Evolutionary conservation across 2,329 filamentous ascomycete genomes (phyloP), one percentile per base, ranked within the genome.

Genomic region (Onygenales sp.): DNA sequence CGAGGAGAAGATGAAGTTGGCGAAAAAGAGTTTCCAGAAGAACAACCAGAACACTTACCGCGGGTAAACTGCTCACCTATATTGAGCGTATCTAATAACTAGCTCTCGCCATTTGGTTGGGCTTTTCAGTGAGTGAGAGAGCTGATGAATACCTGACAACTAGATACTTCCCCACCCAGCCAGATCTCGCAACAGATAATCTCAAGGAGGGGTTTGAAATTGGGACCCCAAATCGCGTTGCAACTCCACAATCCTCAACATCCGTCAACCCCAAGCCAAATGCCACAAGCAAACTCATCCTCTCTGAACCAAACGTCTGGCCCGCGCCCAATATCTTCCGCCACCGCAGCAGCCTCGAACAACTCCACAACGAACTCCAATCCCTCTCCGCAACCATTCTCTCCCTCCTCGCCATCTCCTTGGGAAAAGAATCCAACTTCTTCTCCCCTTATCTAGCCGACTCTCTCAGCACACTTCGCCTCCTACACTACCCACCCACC

Each of bases 121-220:
- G 4, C 11, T 27, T 34, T 36, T 17, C 21, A 44, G 10, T 34
- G 2, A 17, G 17, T 17, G 17, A 17, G 17, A 2, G 17, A 39
- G 1, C 31, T 47, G 9, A 49, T 40, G 32, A 47, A 31, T 8
- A 8, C 7, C 40, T 42, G 13, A 36, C 53, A 43, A 54, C 34
- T 52, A 73, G 73, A 52, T 75, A 75, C 57, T 76, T 76, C 48
- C 74, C 74, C 5, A 63, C 66, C 0, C 71, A 74, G 57, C 65
- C 67, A 3, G 67, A 67, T 32, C 63, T 70, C 32, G 61, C 59
- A 37, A 55, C 60, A 5, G 67, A 72, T 45, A 76, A 76, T 42
- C 60, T 75, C 4, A 76, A 76, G 58, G 73, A 75, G 58, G 73
- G 73, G 1, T 75, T 76, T 54, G 73, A 76, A 52, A 65, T 76